Evolutionary conservation across 805 yeast genomes (phyloP).

Genomic region (Candida parachauliodes): DNA sequence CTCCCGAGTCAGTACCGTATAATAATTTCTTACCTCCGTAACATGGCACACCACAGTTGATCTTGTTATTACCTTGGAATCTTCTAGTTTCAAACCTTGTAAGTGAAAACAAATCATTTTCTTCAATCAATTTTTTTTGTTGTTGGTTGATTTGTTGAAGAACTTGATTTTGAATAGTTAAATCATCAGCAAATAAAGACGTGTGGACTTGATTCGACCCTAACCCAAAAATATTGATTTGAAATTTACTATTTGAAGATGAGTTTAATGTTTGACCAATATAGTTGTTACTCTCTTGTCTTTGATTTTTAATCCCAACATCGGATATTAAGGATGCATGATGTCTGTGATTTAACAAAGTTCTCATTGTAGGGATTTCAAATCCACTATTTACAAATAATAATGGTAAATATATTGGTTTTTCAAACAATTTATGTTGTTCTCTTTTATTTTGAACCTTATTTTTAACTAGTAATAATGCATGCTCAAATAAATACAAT

Average conservation of each 20-base stretch:
- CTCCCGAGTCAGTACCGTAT: constrained; percentile 90
- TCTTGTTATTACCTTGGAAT: constrained; percentile 70
- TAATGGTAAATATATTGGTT: constrained; percentile 80
- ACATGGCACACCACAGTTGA: constrained; percentile 89
- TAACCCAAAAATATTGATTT: constrained; percentile 49
- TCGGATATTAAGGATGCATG: constrained; percentile 38
- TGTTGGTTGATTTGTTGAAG: constrained; percentile 77
- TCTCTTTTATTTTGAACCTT: constrained; percentile 88
- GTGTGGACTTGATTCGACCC: constrained; percentile 55
- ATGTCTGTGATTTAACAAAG: constrained; percentile 34
- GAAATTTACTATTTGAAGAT: constrained; percentile 35
- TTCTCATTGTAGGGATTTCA: constrained; percentile 62
- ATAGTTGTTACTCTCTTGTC: constrained; percentile 23
- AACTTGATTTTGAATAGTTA: constrained; percentile 70
- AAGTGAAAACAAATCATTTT: constrained; percentile 75
- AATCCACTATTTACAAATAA: constrained; percentile 72
- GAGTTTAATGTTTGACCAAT: constrained; percentile 18
- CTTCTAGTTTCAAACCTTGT: constrained; percentile 71
- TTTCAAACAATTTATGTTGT: constrained; percentile 84
- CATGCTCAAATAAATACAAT: constrained; percentile 84
- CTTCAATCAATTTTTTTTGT: constrained; percentile 65
- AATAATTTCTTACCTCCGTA: constrained; percentile 90
- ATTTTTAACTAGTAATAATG: constrained; percentile 76
- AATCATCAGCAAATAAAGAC: constrained; percentile 50
- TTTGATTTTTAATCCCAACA: constrained; percentile 24